Evolutionary conservation across 1,284 basidiomycete species (phyloP), one percentile per base, ranked within the genome.

Genomic region (Ceratorhiza oryzae-sativae): DNA sequence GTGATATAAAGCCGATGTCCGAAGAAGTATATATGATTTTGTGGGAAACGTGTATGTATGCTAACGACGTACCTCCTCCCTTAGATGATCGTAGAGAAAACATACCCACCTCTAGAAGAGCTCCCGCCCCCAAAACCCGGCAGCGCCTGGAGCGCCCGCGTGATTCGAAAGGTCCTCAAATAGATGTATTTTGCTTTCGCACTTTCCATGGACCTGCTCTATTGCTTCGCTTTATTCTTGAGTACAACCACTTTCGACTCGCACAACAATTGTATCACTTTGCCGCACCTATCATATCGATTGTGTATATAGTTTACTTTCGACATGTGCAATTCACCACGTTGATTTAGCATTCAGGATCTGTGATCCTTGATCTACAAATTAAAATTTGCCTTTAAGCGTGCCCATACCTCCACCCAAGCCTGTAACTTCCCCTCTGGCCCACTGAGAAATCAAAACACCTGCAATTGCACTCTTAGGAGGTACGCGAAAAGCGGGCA

Each of bases 401-500:
- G n/a, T 58, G 36, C 34, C 32, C 8, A 23, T 71, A 41, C 42
- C 42, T 30, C 9, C 42, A 32, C 53, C 32, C 23, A 73, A 51
- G 27, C 70, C 51, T 36, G 72, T 41, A 3, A 73, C 80, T 71
- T 81, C 82, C 6, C 86, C 85, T 46, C 84, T 80, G 0, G 85
- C 88, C 90, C 91, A 92, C 56, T 88, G 85, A 45, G 84, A 81
- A 62, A 92, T 87, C 73, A 93, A 79, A 45, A 88, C 84, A 32
- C 90, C 89, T 0, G 90, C 91, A 73, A 92, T 89, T 3, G 91
- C 89, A 4, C 86, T 90, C 42, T 80, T 77, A 1, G 88, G 87
- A 1, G 90, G 90, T n/a, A 94, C 81, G 75, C 86, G 86, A 80
- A 93, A 89, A 6, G 85, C 80, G 1, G 84, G 83, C 68, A 83